A percentile compares a stretch with the other conserved stretches of the same genome.
Conservation (phyloP, 768 basidiomycete species). For the Coprinopsis marcescibilis region DNA sequence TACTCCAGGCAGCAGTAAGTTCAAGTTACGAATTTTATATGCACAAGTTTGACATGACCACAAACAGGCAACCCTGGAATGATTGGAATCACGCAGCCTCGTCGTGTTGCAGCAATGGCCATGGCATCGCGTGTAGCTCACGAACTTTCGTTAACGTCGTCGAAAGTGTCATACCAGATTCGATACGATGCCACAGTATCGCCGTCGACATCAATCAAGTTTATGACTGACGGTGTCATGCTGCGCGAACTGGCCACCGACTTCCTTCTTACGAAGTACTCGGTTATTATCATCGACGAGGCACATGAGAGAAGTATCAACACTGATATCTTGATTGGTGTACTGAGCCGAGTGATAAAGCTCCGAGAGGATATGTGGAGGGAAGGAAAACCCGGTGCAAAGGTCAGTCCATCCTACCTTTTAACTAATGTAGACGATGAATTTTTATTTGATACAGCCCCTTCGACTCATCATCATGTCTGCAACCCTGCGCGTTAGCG, state of each 20-base stretch:
- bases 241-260: conserved; percentile 89
- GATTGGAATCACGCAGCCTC: conserved; percentile 96
- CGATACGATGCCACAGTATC: conserved; percentile 95
- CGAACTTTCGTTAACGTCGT: conserved; percentile 80
- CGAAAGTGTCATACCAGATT: conserved; percentile 91
- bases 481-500: conserved; percentile 88
- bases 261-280: conserved; percentile 91
- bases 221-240: conserved; percentile 99
- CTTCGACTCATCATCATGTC: conserved; percentile 97
- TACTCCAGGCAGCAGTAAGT: conserved; percentile 67
- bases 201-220: conserved; percentile 88
- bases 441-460: conserved; percentile 43
- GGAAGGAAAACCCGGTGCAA: conserved; percentile 62
- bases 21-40: not conserved
- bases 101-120: conserved; percentile 95
- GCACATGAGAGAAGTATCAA: conserved; percentile 98
- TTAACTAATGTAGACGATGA: not conserved
- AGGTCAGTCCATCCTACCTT: conserved; percentile 40
- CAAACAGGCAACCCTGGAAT: conserved; percentile 88
- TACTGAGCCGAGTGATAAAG: conserved; percentile 89
- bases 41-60: conserved; percentile 3
- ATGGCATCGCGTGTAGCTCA: conserved; percentile 91
- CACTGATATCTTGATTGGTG: conserved; percentile 95
- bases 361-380: conserved; percentile 88
- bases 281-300: conserved; percentile 94